A percentile compares a stretch with the other conserved stretches of the same genome.
Evolutionary conservation across 352 stramenopile genomes (phyloP).

Genomic region (Poterioochromonas sp.): DNA sequence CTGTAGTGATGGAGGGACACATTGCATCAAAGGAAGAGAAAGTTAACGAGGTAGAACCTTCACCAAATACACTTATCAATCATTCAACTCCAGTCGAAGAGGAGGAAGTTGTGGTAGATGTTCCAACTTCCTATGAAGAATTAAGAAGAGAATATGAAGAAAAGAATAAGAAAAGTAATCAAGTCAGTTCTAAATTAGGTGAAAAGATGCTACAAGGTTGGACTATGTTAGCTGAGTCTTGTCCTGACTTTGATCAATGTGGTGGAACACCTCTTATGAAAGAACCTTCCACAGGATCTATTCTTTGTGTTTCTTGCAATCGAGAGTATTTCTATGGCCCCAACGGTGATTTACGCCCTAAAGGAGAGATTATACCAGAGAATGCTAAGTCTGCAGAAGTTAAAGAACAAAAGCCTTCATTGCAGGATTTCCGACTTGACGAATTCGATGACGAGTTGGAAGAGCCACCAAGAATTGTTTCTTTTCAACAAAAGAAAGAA

Average conservation of each 20-base stretch:
- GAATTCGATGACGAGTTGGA: background rate
- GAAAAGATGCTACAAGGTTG: conserved; percentile 18
- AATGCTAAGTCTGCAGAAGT: background rate
- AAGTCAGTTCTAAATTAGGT: background rate
- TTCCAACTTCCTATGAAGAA: background rate
- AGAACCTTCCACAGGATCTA: background rate
- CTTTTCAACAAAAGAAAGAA: background rate
- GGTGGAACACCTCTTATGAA: background rate
- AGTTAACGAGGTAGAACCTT: background rate
- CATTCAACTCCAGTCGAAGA: background rate
- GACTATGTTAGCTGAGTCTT: background rate
- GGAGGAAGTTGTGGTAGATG: background rate
- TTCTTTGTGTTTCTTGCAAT: background rate
- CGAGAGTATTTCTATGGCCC: background rate
- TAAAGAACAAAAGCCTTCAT: background rate
- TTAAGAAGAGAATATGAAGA: background rate
- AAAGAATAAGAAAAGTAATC: background rate
- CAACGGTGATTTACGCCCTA: too few species aligned
- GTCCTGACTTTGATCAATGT: background rate
- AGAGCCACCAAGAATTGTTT: too few species aligned
- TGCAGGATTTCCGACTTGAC: background rate
- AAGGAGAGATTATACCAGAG: background rate
- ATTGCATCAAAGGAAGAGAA: background rate
- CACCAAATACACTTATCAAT: too few species aligned
- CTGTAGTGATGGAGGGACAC: background rate